A percentile compares a stretch with the other conserved stretches of the same genome.
Conservation (phyloP, 768 basidiomycete species). For the Serendipita indica region DNA sequence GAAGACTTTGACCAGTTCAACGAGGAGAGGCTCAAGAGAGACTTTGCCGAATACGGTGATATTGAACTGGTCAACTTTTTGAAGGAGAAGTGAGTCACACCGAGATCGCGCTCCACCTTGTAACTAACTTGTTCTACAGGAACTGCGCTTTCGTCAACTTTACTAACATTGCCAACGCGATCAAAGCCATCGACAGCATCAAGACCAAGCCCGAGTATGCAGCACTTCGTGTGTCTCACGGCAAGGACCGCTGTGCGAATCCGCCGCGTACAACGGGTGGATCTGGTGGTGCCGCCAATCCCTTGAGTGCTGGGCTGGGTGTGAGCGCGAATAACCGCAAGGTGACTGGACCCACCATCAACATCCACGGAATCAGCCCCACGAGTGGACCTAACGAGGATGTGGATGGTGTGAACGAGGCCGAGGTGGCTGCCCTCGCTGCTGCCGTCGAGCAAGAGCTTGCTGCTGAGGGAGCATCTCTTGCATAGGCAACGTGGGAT, state of each 20-base stretch:
- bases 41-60: constrained; percentile 93
- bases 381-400: neutral
- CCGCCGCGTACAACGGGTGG: constrained; percentile 39
- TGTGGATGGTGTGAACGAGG: neutral
- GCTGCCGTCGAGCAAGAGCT: constrained; percentile 8
- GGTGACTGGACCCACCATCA: constrained; percentile 1
- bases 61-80: constrained; percentile 94
- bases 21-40: constrained; percentile 77
- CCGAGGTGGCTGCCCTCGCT: constrained; percentile 6
- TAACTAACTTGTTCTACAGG: constrained; percentile 28
- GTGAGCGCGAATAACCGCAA: neutral
- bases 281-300: neutral
- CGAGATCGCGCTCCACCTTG: constrained; percentile 9
- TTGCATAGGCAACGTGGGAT: too few relatives aligned
- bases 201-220: constrained; percentile 85
- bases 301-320: neutral
- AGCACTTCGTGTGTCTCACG: constrained; percentile 80
- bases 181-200: constrained; percentile 95
- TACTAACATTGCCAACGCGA: constrained; percentile 86
- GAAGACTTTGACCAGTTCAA: constrained; percentile 89
- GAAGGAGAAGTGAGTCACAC: constrained; percentile 65
- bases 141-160: constrained; percentile 95
- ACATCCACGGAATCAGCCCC: neutral
- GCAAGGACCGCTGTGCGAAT: constrained; percentile 92
- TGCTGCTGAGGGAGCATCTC: neutral